A percentile compares a stretch with the other conserved stretches of the same genome.
These are phyloP conservation scores for Penicillium malachiteum DNA, from an alignment of 495 filamentous ascomycete species.

Conservation along the genomic window DNA sequence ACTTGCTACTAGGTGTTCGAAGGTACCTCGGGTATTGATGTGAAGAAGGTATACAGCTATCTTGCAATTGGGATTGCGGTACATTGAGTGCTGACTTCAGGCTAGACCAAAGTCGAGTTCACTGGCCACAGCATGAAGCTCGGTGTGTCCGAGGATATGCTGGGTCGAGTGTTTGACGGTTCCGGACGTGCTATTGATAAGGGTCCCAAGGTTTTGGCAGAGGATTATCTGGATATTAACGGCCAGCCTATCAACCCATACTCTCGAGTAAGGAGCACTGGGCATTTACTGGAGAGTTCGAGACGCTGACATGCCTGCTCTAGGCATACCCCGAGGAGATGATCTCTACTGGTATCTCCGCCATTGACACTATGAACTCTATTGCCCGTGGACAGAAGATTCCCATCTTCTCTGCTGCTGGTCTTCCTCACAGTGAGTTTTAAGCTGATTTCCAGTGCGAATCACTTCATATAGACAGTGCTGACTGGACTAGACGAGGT, in stretches of 20 bases:
- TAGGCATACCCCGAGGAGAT: constrained; percentile 99
- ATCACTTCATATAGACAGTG: too few relatives aligned
- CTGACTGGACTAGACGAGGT: constrained; percentile 64
- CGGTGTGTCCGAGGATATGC: constrained; percentile 98
- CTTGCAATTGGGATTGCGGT: too few relatives aligned
- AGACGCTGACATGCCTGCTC: constrained; percentile 16
- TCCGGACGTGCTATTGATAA: constrained; percentile 97
- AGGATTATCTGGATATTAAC: constrained; percentile 99
- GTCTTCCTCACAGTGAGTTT: constrained; percentile 76
- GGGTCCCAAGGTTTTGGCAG: constrained; percentile 95
- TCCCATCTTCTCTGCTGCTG: constrained; percentile 97
- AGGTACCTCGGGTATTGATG: constrained; percentile 94
- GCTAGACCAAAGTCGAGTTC: constrained; percentile 91
- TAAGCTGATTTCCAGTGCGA: not conserved
- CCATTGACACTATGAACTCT: constrained; percentile 99
- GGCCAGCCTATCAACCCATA: constrained; percentile 99
- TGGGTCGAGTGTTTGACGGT: constrained; percentile 98
- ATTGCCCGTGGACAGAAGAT: constrained; percentile 99
- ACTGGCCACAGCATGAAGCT: constrained; percentile 96
- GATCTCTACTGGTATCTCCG: constrained; percentile 99
- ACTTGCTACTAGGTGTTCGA: constrained; percentile 84
- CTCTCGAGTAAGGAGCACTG: constrained; percentile 63
- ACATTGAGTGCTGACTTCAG: constrained; percentile 21
- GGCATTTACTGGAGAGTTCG: not conserved
- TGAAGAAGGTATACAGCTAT: constrained; percentile 74